phyloP scores from a whole-genome alignment of 495 filamentous ascomycete genomes.

The Penicillium psychrofluorescens region DNA sequence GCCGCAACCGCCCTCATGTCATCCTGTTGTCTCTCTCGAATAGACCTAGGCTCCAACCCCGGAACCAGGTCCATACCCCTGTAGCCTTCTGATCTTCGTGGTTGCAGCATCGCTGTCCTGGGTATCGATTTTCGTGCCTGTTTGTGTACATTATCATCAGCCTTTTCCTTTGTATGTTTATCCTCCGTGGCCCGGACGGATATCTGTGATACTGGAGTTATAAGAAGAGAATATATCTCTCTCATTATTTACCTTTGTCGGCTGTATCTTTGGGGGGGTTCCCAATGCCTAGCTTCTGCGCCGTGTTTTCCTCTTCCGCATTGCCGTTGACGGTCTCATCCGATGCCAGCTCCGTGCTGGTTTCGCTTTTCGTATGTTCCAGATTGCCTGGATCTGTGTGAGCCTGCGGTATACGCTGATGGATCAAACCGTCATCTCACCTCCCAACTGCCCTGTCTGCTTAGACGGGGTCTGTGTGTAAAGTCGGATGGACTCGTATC shows the following conservation, averaged over 20 bases:
- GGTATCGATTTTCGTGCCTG: conserved; percentile 25
- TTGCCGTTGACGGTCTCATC: conserved; percentile 3
- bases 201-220: conserved; percentile 23
- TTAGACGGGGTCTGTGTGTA: conserved; percentile 44
- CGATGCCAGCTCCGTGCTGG: conserved; percentile 6
- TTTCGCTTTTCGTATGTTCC: conserved; percentile 26
- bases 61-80: conserved; percentile 54
- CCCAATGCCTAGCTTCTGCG: conserved; percentile 24
- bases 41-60: conserved; percentile 45
- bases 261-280: conserved; percentile 4
- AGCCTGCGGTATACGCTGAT: not conserved
- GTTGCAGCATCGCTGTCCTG: conserved; percentile 25
- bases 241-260: conserved; percentile 29
- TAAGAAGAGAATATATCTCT: conserved; percentile 21
- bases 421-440: conserved; percentile 19
- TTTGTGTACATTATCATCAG: conserved; percentile 40
- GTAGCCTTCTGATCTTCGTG: conserved; percentile 42
- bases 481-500: conserved; percentile 54
- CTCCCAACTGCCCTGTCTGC: conserved; percentile 51
- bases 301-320: conserved; percentile 18
- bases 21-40: conserved; percentile 6
- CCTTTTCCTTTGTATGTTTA: conserved; percentile 18
- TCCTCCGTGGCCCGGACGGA: conserved; percentile 5
- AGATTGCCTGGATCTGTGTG: conserved; percentile 10
- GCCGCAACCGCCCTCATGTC: conserved; percentile 5